phyloP scores from a whole-genome alignment of 345 rosid genomes.

The Brassica napus region DNA sequence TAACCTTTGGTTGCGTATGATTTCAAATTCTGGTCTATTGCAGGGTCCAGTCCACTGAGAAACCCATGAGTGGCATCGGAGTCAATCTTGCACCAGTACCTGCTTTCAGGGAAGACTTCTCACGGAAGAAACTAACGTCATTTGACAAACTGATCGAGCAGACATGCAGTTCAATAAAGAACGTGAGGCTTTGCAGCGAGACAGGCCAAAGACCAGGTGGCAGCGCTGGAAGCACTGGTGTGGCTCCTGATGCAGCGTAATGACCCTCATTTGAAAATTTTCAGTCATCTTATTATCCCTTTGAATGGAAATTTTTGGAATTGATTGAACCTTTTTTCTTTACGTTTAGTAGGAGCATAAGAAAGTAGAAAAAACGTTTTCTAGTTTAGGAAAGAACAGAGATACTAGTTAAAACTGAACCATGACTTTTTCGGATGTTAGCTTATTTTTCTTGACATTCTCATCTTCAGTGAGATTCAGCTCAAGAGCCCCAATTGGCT shows the following conservation, averaged over 20 bases:
- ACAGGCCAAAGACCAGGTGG: constrained; percentile 84
- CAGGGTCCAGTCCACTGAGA: constrained; percentile 38
- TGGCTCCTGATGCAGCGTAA: constrained; percentile 99
- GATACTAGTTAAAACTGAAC: constrained; percentile 10
- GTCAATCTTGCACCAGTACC: constrained; percentile 75
- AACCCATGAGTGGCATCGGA: constrained; percentile 52
- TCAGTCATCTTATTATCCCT: constrained; percentile 14
- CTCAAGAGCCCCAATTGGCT: constrained; percentile 99
- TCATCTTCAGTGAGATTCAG: constrained; percentile 84
- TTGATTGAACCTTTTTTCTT: background rate
- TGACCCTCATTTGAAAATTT: constrained; percentile 20
- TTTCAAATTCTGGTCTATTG: constrained; percentile 5
- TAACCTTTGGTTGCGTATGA: constrained; percentile 14
- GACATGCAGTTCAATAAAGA: constrained; percentile 82
- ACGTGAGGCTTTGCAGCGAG: constrained; percentile 86
- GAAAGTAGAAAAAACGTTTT: constrained; percentile 4
- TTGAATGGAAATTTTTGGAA: constrained; percentile 13
- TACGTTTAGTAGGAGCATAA: constrained; percentile 7
- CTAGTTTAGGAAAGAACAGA: background rate
- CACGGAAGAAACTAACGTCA: constrained; percentile 81
- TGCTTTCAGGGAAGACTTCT: constrained; percentile 91
- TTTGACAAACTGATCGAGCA: constrained; percentile 88
- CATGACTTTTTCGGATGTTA: background rate
- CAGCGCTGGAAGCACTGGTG: constrained; percentile 50
- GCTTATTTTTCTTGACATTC: constrained; percentile 17